Evolutionary conservation across 2,329 filamentous ascomycete species (phyloP).

Genomic region (Ascochyta pisi): DNA sequence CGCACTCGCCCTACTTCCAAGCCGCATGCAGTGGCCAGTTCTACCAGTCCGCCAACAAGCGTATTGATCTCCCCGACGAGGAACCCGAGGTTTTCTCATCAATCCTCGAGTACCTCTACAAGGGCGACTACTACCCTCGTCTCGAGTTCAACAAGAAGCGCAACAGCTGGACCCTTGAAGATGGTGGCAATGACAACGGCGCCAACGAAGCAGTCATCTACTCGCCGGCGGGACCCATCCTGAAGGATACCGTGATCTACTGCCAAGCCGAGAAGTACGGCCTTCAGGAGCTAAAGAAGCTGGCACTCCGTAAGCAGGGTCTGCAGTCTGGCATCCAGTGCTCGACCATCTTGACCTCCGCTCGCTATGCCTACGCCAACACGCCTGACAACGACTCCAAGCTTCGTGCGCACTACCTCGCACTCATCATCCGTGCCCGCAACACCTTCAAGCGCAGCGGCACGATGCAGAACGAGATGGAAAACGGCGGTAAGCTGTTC

Average conservation of each 20-base stretch:
- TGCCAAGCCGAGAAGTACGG: constrained; percentile 86
- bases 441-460: constrained; percentile 91
- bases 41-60: constrained; percentile 68
- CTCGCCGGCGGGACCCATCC: constrained; percentile 67
- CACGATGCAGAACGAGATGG: constrained; percentile 96
- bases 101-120: constrained; percentile 90
- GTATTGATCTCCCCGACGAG: constrained; percentile 81
- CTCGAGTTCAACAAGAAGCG: constrained; percentile 81
- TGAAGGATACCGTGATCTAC: constrained; percentile 91
- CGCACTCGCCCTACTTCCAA: constrained; percentile 79
- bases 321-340: constrained; percentile 84
- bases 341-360: constrained; percentile 83
- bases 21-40: constrained; percentile 68
- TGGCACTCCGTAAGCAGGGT: constrained; percentile 87
- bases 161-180: constrained; percentile 83
- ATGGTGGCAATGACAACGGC: constrained; percentile 52
- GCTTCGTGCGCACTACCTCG: constrained; percentile 87
- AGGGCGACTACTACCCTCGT: constrained; percentile 89
- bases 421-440: constrained; percentile 87
- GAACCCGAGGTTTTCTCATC: constrained; percentile 91
- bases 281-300: constrained; percentile 81
- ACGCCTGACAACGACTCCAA: constrained; percentile 92
- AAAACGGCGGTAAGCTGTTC: constrained; percentile 83
- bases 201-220: constrained; percentile 62
- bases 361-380: constrained; percentile 87